Base-by-base conservation (phyloP, 169 alveolate species). In the Cryptosporidium bovis region DNA sequence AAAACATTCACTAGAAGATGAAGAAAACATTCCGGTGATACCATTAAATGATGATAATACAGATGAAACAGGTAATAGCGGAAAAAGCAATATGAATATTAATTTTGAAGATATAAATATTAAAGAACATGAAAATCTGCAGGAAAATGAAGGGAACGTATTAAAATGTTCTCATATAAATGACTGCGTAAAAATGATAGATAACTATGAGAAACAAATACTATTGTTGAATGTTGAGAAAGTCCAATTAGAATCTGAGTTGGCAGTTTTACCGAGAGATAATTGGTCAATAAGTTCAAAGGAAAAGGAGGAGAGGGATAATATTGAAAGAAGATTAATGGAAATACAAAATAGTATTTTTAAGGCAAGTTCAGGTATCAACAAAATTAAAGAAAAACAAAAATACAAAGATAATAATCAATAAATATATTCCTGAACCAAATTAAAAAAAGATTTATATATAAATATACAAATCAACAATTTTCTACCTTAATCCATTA, bases 151-250 rank as follows among this genome's bases (percentile, higher is more conserved):
- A 34, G n/a, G 20, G 3, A 27, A 36, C 0, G 56, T 16, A 51
- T 16, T 15, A 16, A 4, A 27, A 16, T 16, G n/a, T 33, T 2
- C 67, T n/a, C 36, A 18, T 31, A 34, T 69, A 15, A 56, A 33
- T 18, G 83, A 69, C 15, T 48, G 55, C 13, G 1, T 69, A 29
- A 27, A 36, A 16, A 69, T 69, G 83, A 34, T 77, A 5, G 87
- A 77, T 15, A 77, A 77, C 40, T 77, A 60, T 46, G 87, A 77
- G 50, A 77, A 77, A 20, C 87, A 77, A 56, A 60, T 77, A 18
- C 18, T 77, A 31, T 29, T 77, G 36, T 77, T 77, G 64, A 77
- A 56, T 40, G 87, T 77, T 77, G 87, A 77, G 20, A 77, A 77
- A 27, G 65, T 60, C 6, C 87, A 77, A 48, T 40, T 77, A 13